phyloP scores from a whole-genome alignment of 768 basidiomycete genomes.

The Cytidiella melzeri region DNA sequence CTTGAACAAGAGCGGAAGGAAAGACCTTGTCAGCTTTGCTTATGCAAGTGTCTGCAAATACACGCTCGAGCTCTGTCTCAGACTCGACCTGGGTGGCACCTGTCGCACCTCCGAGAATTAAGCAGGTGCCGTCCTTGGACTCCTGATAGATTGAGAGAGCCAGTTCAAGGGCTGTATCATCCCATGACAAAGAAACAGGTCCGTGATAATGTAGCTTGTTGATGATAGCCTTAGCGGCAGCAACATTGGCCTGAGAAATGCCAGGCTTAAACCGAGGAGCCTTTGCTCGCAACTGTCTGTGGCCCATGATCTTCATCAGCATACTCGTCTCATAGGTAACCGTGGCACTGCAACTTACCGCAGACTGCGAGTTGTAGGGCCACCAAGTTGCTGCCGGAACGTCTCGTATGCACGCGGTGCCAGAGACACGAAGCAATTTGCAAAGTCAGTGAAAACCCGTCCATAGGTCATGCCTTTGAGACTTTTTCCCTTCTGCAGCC shows the following conservation, averaged over 20 bases:
- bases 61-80: no score
- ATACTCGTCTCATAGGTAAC: no score
- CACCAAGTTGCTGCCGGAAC: neutral
- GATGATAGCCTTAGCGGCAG: neutral
- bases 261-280: neutral
- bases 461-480: conserved; percentile 2
- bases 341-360: neutral
- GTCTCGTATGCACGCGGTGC: neutral
- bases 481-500: no score
- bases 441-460: neutral
- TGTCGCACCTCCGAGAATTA: conserved; percentile 21
- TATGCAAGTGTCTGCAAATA: no score
- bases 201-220: conserved; percentile 17
- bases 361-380: neutral
- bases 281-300: neutral
- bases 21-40: no score
- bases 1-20: no score
- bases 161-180: conserved; percentile 31
- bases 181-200: conserved; percentile 24
- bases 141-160: conserved; percentile 24
- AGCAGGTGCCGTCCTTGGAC: no score
- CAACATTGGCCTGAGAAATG: neutral
- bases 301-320: neutral
- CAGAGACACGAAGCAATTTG: neutral
- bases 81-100: conserved; percentile 14